phyloP scores from a whole-genome alignment of 768 basidiomycete species.

The Tulasnella sp. region DNA sequence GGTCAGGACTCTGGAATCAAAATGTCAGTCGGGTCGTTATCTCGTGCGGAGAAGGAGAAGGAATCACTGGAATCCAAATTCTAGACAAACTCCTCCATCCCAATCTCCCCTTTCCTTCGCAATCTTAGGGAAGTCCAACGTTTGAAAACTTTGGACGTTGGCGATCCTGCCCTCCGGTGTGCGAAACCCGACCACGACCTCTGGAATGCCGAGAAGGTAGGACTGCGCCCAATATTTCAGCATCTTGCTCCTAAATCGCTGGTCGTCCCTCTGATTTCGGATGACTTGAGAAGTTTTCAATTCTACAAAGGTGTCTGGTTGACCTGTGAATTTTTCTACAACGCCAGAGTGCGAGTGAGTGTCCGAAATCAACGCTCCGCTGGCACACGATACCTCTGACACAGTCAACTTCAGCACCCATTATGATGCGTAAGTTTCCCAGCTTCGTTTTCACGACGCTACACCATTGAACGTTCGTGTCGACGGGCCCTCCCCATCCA shows the following conservation, averaged over 20 bases:
- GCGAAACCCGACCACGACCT: slow-evolving; percentile 82
- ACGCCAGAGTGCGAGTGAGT: background rate
- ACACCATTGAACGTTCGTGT: slow-evolving; percentile 89
- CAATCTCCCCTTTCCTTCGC: slow-evolving; percentile 68
- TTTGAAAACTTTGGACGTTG: slow-evolving; percentile 62
- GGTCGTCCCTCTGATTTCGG: slow-evolving; percentile 49
- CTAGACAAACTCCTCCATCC: slow-evolving; percentile 66
- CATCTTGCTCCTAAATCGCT: slow-evolving; percentile 76
- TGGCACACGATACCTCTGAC: slow-evolving; percentile 49
- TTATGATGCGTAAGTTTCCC: slow-evolving; percentile 58
- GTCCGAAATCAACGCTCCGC: background rate
- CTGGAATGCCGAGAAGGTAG: slow-evolving; percentile 85
- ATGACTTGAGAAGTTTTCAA: slow-evolving; percentile 79
- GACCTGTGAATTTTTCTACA: slow-evolving; percentile 52
- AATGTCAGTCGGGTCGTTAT: background rate
- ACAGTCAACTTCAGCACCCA: slow-evolving; percentile 91
- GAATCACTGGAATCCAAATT: slow-evolving; percentile 52
- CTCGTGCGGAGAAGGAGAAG: background rate
- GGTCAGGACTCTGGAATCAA: slow-evolving; percentile 23
- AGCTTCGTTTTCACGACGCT: slow-evolving; percentile 81
- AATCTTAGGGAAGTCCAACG: slow-evolving; percentile 67
- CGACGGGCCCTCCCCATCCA: slow-evolving; percentile 73
- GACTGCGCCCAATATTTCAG: slow-evolving; percentile 90
- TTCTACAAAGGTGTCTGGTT: slow-evolving; percentile 67
- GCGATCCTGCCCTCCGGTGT: slow-evolving; percentile 62